Evolutionary conservation across 768 basidiomycete species (phyloP).

Genomic region (Suillus subaureus): DNA sequence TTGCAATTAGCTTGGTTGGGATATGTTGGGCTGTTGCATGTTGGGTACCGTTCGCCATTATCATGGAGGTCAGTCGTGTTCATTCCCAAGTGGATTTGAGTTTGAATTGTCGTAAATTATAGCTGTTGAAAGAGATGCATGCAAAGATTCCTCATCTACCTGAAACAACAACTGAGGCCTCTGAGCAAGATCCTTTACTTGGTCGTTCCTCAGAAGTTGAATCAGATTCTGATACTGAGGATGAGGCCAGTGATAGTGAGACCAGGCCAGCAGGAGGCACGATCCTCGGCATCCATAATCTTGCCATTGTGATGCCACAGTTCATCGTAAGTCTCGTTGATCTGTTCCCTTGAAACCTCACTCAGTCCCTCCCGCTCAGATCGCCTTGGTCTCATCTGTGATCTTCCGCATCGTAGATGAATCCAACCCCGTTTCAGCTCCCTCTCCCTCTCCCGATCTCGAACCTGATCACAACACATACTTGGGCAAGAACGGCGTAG

Average conservation of each 20-base stretch:
- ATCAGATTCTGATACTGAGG: conserved; percentile 40
- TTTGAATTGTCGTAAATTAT: conserved; percentile 4
- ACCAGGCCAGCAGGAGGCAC: conserved; percentile 79
- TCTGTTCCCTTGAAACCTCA: neutral
- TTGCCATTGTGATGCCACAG: conserved; percentile 94
- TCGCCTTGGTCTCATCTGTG: conserved; percentile 80
- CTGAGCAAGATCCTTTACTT: conserved; percentile 56
- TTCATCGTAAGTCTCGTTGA: conserved; percentile 69
- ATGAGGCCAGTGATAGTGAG: conserved; percentile 24
- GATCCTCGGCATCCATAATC: conserved; percentile 91
- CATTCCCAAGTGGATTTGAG: neutral
- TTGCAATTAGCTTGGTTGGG: conserved; percentile 82
- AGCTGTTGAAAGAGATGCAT: conserved; percentile 78
- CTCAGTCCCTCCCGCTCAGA: conserved; percentile 44
- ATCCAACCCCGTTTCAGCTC: conserved; percentile 4
- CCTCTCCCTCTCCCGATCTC: conserved; percentile 33
- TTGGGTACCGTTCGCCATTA: conserved; percentile 96
- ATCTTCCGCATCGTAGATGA: conserved; percentile 87
- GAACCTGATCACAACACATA: conserved; percentile 56
- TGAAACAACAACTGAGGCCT: conserved; percentile 32
- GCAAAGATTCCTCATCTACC: conserved; percentile 30
- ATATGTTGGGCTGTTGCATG: conserved; percentile 98
- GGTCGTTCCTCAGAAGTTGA: conserved; percentile 53
- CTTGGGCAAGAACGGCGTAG: conserved; percentile 85
- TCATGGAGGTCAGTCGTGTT: conserved; percentile 88